These are phyloP conservation scores for Blastocystis sp. DNA, from an alignment of 352 stramenopile species.

Conservation along the genomic window DNA sequence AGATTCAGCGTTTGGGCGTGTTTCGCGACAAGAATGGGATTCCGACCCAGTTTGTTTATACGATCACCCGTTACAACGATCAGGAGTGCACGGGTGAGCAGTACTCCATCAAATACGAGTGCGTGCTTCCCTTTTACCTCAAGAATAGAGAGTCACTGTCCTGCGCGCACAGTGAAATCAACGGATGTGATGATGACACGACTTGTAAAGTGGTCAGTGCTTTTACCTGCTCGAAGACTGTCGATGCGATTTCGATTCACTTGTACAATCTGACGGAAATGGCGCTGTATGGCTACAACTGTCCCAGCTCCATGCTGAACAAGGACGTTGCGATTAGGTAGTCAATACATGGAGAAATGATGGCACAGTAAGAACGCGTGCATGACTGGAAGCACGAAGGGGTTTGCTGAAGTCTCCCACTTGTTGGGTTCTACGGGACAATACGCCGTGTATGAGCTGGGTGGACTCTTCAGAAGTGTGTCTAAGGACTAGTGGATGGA, in stretches of 20 bases:
- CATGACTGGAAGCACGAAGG: not conserved
- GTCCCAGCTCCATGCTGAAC: not conserved
- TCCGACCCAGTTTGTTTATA: slow-evolving; percentile 22
- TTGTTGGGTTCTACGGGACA: not conserved
- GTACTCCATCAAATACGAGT: slow-evolving; percentile 13
- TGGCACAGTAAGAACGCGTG: slow-evolving; percentile 14
- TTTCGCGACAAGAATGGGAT: slow-evolving; percentile 4
- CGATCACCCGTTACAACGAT: slow-evolving; percentile 27
- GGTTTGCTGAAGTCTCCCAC: not conserved
- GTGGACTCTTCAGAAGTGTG: not conserved
- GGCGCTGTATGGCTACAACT: not conserved
- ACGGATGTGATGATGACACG: not conserved
- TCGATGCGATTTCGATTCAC: not conserved
- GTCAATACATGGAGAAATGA: not conserved
- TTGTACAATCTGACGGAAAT: slow-evolving; percentile 9
- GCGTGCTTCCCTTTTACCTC: not conserved
- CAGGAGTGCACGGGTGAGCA: not conserved
- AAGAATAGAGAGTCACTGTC: slow-evolving; percentile 29
- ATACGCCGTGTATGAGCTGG: not conserved
- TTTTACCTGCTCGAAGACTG: not conserved
- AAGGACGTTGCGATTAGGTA: slow-evolving; percentile 8
- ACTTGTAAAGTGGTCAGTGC: not conserved
- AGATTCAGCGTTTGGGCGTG: slow-evolving; percentile 38
- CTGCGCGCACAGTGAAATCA: not conserved
- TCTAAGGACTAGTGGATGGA: not conserved